Percentiles rank a stretch among this genome's conserved stretches.
These are phyloP conservation scores for Ceratobasidium sp. DNA, from an alignment of 1,284 basidiomycete species.

Conservation along the genomic window DNA sequence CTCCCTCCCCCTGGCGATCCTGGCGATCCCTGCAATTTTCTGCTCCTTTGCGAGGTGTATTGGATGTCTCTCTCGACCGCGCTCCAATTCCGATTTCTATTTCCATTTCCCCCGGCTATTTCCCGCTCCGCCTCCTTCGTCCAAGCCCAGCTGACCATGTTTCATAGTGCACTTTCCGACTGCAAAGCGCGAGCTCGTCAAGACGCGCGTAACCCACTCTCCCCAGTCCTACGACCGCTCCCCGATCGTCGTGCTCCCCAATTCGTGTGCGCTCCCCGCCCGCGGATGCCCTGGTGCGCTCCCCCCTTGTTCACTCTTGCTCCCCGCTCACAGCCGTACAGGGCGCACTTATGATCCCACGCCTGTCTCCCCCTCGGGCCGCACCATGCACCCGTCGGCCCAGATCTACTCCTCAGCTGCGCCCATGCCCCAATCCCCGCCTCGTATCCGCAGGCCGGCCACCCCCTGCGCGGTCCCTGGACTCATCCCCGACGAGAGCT, in stretches of 20 bases:
- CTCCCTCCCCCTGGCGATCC: not conserved
- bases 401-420: conserved; percentile 16
- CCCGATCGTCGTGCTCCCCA: conserved; percentile 73
- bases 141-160: conserved; percentile 6
- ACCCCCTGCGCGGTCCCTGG: conserved; percentile 33
- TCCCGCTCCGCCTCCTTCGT: conserved; percentile 5
- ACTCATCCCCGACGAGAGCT: conserved; percentile 36
- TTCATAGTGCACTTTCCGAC: conserved; percentile 35
- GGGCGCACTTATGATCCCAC: conserved; percentile 40
- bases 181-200: conserved; percentile 39
- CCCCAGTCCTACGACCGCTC: conserved; percentile 71
- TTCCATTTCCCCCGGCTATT: conserved; percentile 13
- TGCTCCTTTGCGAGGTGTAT: not conserved
- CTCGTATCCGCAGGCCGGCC: conserved; percentile 27
- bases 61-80: too few relatives aligned
- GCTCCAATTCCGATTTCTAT: not conserved
- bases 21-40: not conserved
- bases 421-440: conserved; percentile 21
- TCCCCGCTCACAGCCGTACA: conserved; percentile 7
- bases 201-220: conserved; percentile 60
- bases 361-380: conserved; percentile 23
- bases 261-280: conserved; percentile 73
- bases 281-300: conserved; percentile 64
- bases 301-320: not conserved
- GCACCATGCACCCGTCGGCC: conserved; percentile 29